Evolutionary conservation across 768 basidiomycete genomes (phyloP), one percentile per base, ranked within the genome.

Genomic region (Boletellus sp.): DNA sequence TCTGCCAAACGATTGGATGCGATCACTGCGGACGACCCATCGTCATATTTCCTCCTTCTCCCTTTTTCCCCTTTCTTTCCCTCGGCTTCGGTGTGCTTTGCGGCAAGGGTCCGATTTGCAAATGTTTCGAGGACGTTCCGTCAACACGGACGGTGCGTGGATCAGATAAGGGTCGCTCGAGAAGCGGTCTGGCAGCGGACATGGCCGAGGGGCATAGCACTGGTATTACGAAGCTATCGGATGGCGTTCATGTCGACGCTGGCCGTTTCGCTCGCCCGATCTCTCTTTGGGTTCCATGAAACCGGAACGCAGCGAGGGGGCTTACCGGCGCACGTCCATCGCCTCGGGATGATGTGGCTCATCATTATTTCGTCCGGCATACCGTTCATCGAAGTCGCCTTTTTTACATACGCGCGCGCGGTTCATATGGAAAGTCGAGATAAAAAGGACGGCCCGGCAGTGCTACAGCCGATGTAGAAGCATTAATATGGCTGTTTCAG

Each of bases 261-360:
- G 64, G 66, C 24, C 11, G 9, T 28, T 28, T 28, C 28, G 9
- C 11, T 28, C 9, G 4, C 24, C 8, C 9, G 9, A 2, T 28
- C 7, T 7, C 11, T 10, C 11, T 76, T 83, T 47, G 50, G 60
- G n/a, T 77, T 73, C 72, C 74, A 77, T 62, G 77, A 81, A 51
- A 77, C 43, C 78, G 17, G 78, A 79, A 63, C 65, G 77, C 50
- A 73, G 72, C 20, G 62, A 75, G 43, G 75, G 69, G 52, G 72
- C 28, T 11, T 62, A 17, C 77, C 81, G 45, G 73, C 73, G 24
- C 62, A 70, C 7, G 47, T 80, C 80, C 79, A 17, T 50, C 57
- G 32, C 54, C 49, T 64, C 65, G 59, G 65, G 31, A 46, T 44
- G 52, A 53, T 39, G 64, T 65, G 56, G 56, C 61, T 55, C 58